phyloP scores from a whole-genome alignment of 805 yeast genomes.

The Teunomyces cretensis region DNA sequence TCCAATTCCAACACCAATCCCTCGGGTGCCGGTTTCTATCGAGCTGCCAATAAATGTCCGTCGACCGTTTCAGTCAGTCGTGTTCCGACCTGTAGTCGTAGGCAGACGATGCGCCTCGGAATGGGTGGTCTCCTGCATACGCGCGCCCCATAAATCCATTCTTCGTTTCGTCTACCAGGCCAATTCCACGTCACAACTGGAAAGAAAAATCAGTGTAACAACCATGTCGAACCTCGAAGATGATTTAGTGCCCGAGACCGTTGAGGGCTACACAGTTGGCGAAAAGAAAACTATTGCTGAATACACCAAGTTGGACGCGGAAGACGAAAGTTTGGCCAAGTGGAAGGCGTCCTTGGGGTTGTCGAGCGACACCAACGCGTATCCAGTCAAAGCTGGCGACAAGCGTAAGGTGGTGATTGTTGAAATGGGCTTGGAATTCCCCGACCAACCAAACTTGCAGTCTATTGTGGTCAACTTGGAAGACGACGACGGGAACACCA shows the following conservation, averaged over 20 bases:
- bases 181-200: too few relatives aligned
- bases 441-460: slow-evolving; percentile 52
- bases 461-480: slow-evolving; percentile 73
- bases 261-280: slow-evolving; percentile 62
- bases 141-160: background rate
- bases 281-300: slow-evolving; percentile 80
- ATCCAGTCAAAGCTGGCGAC: slow-evolving; percentile 71
- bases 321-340: slow-evolving; percentile 84
- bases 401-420: slow-evolving; percentile 74
- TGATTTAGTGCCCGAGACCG: slow-evolving; percentile 61
- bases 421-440: slow-evolving; percentile 69
- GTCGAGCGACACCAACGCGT: slow-evolving; percentile 48
- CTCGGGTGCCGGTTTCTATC: too few relatives aligned
- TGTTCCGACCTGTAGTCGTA: too few relatives aligned
- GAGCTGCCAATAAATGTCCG: too few relatives aligned
- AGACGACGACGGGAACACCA: slow-evolving; percentile 52
- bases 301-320: slow-evolving; percentile 79
- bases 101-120: too few relatives aligned
- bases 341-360: slow-evolving; percentile 91
- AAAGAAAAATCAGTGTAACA: background rate
- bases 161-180: background rate
- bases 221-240: slow-evolving; percentile 38
- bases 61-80: too few relatives aligned
- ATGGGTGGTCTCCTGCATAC: too few relatives aligned
- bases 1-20: too few relatives aligned